Percentiles rank a stretch among this genome's conserved stretches.
These are phyloP conservation scores for Aspergillus hancockii DNA, from an alignment of 495 filamentous ascomycete species.

Conservation along the genomic window DNA sequence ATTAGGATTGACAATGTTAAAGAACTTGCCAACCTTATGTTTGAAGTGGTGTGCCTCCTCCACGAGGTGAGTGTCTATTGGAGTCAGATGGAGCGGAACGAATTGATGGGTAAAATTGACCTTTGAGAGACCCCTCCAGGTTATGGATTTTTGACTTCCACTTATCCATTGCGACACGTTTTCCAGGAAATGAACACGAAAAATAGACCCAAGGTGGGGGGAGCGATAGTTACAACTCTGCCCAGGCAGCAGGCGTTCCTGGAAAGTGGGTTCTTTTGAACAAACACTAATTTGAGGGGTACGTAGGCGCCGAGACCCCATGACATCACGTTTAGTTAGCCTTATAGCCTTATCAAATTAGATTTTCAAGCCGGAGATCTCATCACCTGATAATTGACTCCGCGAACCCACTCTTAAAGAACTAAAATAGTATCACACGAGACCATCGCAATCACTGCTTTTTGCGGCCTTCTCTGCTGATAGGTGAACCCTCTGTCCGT, in stretches of 20 bases:
- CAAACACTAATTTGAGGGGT: background rate
- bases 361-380: background rate
- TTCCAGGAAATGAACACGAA: background rate
- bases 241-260: background rate
- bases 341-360: conserved; percentile 4
- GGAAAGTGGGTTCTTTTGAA: background rate
- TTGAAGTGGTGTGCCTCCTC: conserved; percentile 55
- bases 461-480: background rate
- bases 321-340: background rate
- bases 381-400: background rate
- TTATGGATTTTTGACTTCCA: conserved; percentile 32
- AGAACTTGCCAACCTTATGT: conserved; percentile 66
- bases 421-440: background rate
- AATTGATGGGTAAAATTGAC: conserved; percentile 14
- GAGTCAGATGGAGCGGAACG: conserved; percentile 14
- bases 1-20: conserved; percentile 78
- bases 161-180: conserved; percentile 31
- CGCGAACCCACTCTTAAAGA: background rate
- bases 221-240: background rate
- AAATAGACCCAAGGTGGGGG: background rate
- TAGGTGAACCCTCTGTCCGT: background rate
- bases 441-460: background rate
- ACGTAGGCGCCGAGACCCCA: background rate
- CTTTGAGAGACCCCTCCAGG: conserved; percentile 37
- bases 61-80: conserved; percentile 43